phyloP scores from a whole-genome alignment of 345 rosid species.

The Rhodomyrtus tomentosa region DNA sequence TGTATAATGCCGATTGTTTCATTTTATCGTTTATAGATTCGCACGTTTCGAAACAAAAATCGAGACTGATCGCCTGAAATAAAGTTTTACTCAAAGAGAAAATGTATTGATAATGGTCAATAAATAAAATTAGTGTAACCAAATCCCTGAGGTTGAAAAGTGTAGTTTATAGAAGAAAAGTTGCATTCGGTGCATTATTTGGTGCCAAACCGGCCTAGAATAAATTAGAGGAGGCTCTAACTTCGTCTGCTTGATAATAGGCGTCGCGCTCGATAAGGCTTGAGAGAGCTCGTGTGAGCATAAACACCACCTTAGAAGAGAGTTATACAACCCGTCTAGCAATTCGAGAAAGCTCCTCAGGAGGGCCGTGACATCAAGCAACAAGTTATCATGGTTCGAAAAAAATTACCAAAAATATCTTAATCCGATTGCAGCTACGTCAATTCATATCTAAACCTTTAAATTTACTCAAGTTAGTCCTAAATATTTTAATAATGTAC shows the following conservation, averaged over 20 bases:
- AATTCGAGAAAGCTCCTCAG: not conserved
- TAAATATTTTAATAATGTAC: too few species aligned
- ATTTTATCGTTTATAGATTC: not conserved
- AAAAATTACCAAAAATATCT: too few species aligned
- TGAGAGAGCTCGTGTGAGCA: not conserved
- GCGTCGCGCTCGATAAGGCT: not conserved
- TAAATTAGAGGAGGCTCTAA: not conserved
- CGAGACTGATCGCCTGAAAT: not conserved
- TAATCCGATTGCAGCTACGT: too few species aligned
- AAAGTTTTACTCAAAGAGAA: not conserved
- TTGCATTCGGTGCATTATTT: not conserved
- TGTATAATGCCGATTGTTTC: not conserved
- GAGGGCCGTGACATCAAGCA: not conserved
- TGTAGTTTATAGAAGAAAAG: not conserved
- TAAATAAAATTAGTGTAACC: not conserved
- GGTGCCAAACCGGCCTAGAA: not conserved
- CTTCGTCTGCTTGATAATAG: not conserved
- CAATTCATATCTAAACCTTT: too few species aligned
- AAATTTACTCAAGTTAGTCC: too few species aligned
- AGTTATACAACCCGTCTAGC: not conserved
- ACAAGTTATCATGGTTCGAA: not conserved
- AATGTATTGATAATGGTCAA: not conserved
- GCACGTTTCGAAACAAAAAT: not conserved
- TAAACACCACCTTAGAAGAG: not conserved
- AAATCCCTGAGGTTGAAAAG: rapidly evolving